Evolutionary conservation across 495 filamentous ascomycete genomes (phyloP), one percentile per base, ranked within the genome.

Genomic region (Penicillium egyptiacum): DNA sequence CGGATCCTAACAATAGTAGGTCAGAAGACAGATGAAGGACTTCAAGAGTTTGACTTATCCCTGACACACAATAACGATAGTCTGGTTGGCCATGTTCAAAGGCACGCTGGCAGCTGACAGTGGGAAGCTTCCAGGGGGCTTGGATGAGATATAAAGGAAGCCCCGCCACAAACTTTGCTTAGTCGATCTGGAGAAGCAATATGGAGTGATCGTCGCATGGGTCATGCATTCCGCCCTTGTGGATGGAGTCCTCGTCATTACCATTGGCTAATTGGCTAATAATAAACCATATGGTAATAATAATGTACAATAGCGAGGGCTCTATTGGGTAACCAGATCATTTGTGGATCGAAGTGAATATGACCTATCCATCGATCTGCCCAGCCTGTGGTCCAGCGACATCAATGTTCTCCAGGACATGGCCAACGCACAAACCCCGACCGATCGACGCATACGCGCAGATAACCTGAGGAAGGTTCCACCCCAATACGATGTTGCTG

Each of bases 101-200:
- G 42, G 19, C 42, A 44, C n/a, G 42, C 42, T 25, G 11, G 20
- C 20, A 44, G 42, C 42, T 23, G 20, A 44, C 20, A 25, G 42
- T n/a, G 42, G 42, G 42, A 44, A 44, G 42, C 42, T 2, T 44
- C 42, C 23, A 44, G 42, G 20, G 5, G 42, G 42, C 6, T 12
- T 44, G 42, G 20, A 44, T 6, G 20, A 25, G 42, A 44, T 44
- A 44, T 44, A 44, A 44, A 44, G 42, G 23, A 23, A 23, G 23
- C 23, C 23, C n/a, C n/a, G n/a, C n/a, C n/a, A n/a, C 1, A 23
- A 23, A 23, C 2, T 4, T 23, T 23, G 23, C 23, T 23, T 23
- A 23, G 4, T 23, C 4, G 23, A 23, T 23, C 23, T 23, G 23
- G 23, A 23, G 23, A 23, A 23, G 23, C 23, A 23, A 23, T 4